Conservation (phyloP, 495 filamentous ascomycete species). For the Melanomma pulvis-pyrius region DNA sequence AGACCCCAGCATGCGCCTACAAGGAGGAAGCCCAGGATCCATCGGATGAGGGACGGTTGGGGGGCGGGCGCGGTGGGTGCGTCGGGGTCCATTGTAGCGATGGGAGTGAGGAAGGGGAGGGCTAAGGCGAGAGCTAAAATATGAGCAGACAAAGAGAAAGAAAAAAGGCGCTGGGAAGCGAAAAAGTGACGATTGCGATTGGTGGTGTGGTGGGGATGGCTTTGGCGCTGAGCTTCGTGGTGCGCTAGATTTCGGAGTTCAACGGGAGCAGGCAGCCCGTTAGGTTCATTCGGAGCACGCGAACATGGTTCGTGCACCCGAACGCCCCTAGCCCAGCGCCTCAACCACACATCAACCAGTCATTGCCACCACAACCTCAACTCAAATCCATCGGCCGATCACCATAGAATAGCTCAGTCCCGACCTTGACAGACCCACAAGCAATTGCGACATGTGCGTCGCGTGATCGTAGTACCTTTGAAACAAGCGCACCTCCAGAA, state of each 20-base stretch:
- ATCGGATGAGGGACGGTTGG: constrained; percentile 68
- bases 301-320: neutral
- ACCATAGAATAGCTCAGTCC: no score
- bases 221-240: neutral
- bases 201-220: neutral
- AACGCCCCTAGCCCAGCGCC: neutral
- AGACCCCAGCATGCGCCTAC: constrained; percentile 87
- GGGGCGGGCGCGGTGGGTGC: constrained; percentile 14
- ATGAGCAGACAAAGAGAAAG: neutral
- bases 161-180: neutral
- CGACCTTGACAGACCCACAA: neutral
- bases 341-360: neutral
- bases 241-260: neutral
- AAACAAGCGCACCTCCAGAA: neutral
- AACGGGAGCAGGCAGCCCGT: neutral
- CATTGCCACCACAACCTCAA: neutral
- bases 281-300: neutral
- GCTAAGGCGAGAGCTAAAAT: neutral
- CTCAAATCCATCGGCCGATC: neutral
- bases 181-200: neutral
- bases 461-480: neutral
- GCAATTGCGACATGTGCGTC: neutral
- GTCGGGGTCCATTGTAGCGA: constrained; percentile 35
- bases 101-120: neutral
- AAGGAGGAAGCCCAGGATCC: constrained; percentile 83